Percentiles rank a stretch among this genome's conserved stretches.
phyloP scores from a whole-genome alignment of 257 asterid genomes.

The Gentiana macrophylla region DNA sequence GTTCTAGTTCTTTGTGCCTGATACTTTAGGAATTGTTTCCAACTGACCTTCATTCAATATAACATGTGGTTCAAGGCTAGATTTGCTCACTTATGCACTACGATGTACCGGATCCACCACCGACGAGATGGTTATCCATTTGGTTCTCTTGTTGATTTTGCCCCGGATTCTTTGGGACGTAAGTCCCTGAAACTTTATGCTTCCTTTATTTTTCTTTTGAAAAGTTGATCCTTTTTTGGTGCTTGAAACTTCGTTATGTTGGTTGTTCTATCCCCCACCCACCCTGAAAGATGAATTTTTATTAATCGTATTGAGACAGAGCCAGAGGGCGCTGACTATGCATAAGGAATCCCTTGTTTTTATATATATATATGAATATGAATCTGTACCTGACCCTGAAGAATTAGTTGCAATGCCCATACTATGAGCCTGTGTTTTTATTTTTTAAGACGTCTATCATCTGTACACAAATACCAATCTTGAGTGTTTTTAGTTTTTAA shows the following conservation, averaged over 20 bases:
- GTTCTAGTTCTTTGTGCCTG: neutral
- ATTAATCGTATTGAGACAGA: neutral
- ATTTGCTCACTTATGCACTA: conserved; percentile 93
- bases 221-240: neutral
- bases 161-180: conserved; percentile 83
- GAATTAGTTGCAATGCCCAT: neutral
- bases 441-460: neutral
- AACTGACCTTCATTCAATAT: conserved; percentile 4
- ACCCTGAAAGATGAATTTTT: neutral
- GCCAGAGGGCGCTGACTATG: no score
- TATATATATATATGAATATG: no score
- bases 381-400: neutral
- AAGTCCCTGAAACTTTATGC: conserved; percentile 11
- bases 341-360: no score
- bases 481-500: no score
- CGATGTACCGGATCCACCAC: conserved; percentile 97
- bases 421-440: no score
- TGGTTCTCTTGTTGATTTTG: conserved; percentile 97
- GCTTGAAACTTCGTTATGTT: neutral
- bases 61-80: conserved; percentile 57
- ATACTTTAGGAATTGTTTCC: neutral
- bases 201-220: neutral
- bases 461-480: no score
- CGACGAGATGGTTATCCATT: conserved; percentile 95
- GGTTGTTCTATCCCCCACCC: neutral